Conservation (phyloP, 495 filamentous ascomycete species). For the Aspergillus incahuasiensis region DNA sequence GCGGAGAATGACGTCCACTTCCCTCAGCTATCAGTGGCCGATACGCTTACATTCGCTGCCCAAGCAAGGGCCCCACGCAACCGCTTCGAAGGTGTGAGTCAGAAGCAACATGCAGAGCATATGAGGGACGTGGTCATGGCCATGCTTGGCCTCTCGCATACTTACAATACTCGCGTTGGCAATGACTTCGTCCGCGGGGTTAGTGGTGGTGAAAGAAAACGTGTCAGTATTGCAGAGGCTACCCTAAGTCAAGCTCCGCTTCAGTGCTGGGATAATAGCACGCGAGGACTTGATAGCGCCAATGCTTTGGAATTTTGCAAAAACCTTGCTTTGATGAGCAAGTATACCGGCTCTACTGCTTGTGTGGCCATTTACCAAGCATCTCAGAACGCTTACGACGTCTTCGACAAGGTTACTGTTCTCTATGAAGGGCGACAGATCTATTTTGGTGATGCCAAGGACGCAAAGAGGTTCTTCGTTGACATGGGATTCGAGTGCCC, state of each 20-base stretch:
- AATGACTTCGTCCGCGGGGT: constrained; percentile 56
- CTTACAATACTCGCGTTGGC: constrained; percentile 45
- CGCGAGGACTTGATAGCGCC: constrained; percentile 74
- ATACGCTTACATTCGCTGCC: constrained; percentile 1
- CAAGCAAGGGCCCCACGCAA: not conserved
- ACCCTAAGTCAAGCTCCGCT: constrained; percentile 66
- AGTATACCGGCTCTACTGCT: constrained; percentile 62
- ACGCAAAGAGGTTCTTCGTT: constrained; percentile 54
- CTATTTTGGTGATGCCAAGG: constrained; percentile 50
- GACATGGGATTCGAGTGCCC: constrained; percentile 53
- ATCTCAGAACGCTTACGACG: constrained; percentile 69
- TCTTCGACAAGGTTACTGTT: constrained; percentile 54
- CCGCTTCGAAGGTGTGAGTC: not conserved
- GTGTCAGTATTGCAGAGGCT: constrained; percentile 47
- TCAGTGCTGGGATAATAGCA: constrained; percentile 78
- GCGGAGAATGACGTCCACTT: constrained; percentile 49
- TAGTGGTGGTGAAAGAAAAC: constrained; percentile 77
- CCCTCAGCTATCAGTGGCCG: constrained; percentile 1
- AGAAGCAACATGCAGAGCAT: constrained; percentile 29
- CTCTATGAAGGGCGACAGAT: constrained; percentile 59
- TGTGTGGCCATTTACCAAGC: constrained; percentile 78
- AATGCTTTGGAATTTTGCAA: constrained; percentile 70
- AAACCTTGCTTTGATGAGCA: constrained; percentile 62
- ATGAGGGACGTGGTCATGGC: constrained; percentile 54
- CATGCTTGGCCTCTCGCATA: constrained; percentile 51